Base-by-base conservation (phyloP, 306 rosid genomes). In the Rubus parviflorus region DNA sequence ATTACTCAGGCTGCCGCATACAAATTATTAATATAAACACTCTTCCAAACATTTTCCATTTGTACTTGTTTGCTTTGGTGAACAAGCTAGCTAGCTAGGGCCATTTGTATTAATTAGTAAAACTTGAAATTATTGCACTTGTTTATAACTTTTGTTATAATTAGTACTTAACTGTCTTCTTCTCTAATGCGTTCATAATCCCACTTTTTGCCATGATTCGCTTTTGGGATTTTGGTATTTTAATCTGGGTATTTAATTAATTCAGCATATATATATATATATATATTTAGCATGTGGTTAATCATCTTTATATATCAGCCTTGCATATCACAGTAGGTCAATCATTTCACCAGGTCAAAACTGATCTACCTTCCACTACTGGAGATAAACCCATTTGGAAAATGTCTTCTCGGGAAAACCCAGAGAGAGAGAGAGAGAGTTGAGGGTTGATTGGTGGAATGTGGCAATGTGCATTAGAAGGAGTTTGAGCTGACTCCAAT, bases 401-500 rank as follows among this genome's bases (percentile, higher is more conserved):
- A 3, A 6, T 76, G 73, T 86, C 83, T 40, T 66, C 79, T 79
- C 77, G 79, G 52, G n/a, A n/a, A 73, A 71, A 83, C 72, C 62
- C 72, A 67, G 56, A 76, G 56, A 20, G 75, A 77, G 63, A 10
- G 61, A 53, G 37, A 47, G 35, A 30, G 35, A 30, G 35, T 0
- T 0, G 68, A 68, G 42, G 75, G 51, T 37, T 62, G 49, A 70
- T 74, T 81, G 79, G 81, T 82, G 83, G 90, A 30, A 30, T 30
- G 35, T 30, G 35, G 35, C 35, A 68, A 78, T 84, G 81, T 76
- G 84, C 82, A 83, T 79, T 77, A 75, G 80, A 81, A 87, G 68
- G 81, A 43, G 42, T 68, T 73, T 84, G 88, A 87, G 84, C 75
- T 91, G 86, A 86, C 92, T 79, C 82, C 81, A 87, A 80, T 83